Percentiles rank a stretch among this genome's conserved stretches.
Evolutionary conservation across 106 monocot species (phyloP).

Genomic region (Triglochin maritima): DNA sequence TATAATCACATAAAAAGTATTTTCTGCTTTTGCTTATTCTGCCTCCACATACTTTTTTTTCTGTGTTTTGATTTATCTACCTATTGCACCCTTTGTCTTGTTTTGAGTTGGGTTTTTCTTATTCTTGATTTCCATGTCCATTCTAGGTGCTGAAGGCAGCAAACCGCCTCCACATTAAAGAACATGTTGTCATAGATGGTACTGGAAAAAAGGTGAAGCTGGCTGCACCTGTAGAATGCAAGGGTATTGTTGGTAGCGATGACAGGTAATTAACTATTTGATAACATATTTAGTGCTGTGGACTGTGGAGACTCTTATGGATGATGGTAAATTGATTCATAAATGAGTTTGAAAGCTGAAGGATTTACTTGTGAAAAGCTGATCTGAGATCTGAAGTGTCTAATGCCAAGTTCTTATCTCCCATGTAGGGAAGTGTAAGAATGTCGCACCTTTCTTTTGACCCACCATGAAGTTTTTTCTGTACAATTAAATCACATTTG

Average conservation of each 20-base stretch:
- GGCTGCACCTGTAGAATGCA: slow-evolving; percentile 98
- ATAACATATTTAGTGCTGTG: not conserved
- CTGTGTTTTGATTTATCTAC: not conserved
- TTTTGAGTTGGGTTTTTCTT: not conserved
- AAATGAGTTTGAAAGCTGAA: too few relatives aligned
- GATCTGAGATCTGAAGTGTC: too few relatives aligned
- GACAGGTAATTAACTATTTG: slow-evolving; percentile 52
- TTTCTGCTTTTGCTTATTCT: not conserved
- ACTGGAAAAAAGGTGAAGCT: slow-evolving; percentile 79
- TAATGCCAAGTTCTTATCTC: too few relatives aligned
- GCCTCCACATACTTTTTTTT: not conserved
- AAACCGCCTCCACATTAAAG: slow-evolving; percentile 76
- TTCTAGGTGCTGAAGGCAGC: slow-evolving; percentile 80
- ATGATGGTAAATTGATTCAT: too few relatives aligned
- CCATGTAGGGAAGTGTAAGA: too few relatives aligned
- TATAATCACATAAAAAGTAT: too few relatives aligned
- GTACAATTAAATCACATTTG: too few relatives aligned
- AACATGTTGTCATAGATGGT: slow-evolving; percentile 77
- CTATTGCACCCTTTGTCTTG: not conserved
- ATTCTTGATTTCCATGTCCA: not conserved
- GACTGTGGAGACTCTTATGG: too few relatives aligned
- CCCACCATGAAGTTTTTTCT: too few relatives aligned
- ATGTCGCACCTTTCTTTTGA: too few relatives aligned
- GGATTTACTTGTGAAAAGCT: too few relatives aligned
- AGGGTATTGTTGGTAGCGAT: slow-evolving; percentile 98